A percentile compares a stretch with the other conserved stretches of the same genome.
phyloP scores from a whole-genome alignment of 768 basidiomycete genomes.

The Tricholoma matsutake region DNA sequence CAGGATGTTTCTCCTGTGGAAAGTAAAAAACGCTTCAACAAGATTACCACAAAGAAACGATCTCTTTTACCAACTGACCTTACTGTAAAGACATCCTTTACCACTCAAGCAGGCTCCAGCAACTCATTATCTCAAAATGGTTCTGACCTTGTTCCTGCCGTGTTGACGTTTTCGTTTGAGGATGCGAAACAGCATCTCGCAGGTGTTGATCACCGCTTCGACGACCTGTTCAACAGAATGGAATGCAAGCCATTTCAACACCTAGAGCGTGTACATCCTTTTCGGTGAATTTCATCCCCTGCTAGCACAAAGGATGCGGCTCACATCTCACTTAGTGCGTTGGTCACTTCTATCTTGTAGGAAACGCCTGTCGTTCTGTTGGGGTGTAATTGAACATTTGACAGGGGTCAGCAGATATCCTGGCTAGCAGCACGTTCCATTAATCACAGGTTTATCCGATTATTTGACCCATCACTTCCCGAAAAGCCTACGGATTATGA shows the following conservation, averaged over 20 bases:
- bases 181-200: constrained; percentile 74
- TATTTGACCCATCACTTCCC: constrained; percentile 72
- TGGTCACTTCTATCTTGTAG: constrained; percentile 72
- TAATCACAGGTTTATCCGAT: constrained; percentile 69
- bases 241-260: constrained; percentile 76
- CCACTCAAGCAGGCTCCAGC: constrained; percentile 6
- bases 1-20: constrained; percentile 4
- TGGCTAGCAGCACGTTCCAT: constrained; percentile 87
- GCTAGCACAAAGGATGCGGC: background rate
- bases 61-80: constrained; percentile 5
- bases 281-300: constrained; percentile 45
- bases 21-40: constrained; percentile 15
- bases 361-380: constrained; percentile 13
- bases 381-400: background rate
- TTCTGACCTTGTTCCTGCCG: constrained; percentile 56
- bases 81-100: constrained; percentile 2
- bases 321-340: constrained; percentile 43
- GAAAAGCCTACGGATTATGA: constrained; percentile 57
- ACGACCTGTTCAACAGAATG: constrained; percentile 59
- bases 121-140: constrained; percentile 12
- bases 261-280: constrained; percentile 77
- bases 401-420: constrained; percentile 77
- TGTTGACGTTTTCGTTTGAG: constrained; percentile 73
- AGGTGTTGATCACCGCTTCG: constrained; percentile 65
- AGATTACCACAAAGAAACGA: constrained; percentile 8